Percentiles rank a stretch among this genome's conserved stretches.
Evolutionary conservation across 805 yeast genomes (phyloP).

Genomic region (Starmerella vaccinii): DNA sequence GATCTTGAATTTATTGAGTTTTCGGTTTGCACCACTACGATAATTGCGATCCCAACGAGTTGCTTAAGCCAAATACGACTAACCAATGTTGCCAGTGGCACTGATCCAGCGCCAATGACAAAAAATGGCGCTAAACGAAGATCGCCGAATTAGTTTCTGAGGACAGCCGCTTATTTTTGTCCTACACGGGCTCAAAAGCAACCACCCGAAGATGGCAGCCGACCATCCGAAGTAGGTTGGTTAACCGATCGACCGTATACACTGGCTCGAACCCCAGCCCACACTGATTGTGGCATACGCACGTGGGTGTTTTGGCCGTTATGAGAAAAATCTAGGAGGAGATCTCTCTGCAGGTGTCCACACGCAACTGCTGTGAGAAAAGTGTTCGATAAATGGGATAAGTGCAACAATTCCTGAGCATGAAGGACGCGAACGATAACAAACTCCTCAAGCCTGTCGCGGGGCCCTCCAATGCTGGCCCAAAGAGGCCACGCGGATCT

Average conservation of each 20-base stretch:
- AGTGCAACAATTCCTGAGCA: neutral
- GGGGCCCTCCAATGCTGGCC: neutral
- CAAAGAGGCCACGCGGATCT: conserved; percentile 10
- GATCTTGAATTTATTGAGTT: too few species aligned
- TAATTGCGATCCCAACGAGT: too few species aligned
- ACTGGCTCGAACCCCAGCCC: neutral
- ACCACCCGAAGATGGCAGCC: neutral
- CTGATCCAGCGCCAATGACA: too few species aligned
- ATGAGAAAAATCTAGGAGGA: neutral
- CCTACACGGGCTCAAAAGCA: too few species aligned
- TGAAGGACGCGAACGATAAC: conserved; percentile 6
- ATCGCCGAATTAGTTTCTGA: too few species aligned
- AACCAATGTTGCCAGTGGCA: too few species aligned
- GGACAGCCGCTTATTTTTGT: too few species aligned
- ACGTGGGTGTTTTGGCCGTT: neutral
- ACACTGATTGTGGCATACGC: neutral
- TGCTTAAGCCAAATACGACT: too few species aligned
- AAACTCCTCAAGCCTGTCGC: conserved; percentile 4
- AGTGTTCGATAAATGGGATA: conserved; percentile 1
- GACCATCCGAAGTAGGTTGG: neutral
- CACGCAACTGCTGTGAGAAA: conserved; percentile 2
- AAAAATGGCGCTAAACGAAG: too few species aligned
- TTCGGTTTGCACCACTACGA: too few species aligned
- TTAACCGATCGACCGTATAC: neutral
- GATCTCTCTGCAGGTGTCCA: neutral